Base-by-base conservation (phyloP, 805 yeast genomes). In the Metschnikowia kofuensis region DNA sequence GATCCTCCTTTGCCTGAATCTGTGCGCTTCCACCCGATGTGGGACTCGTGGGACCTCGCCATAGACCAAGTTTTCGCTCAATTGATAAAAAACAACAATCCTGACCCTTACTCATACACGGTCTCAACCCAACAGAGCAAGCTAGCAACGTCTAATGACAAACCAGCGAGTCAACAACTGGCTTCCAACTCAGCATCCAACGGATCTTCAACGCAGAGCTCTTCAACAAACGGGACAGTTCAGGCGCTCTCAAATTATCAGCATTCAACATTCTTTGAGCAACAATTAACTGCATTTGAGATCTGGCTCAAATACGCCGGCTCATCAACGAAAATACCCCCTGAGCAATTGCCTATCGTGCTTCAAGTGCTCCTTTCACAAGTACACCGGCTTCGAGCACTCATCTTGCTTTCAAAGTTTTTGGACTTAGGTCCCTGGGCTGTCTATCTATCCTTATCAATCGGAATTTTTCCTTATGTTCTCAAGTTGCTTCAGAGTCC, bases 11-110 rank as follows among this genome's bases (percentile, higher is more conserved):
- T 94, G 35, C 98, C 99, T 0, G 94, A 89, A 47, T 72, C 82
- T 12, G 80, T 84, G 6, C 82, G 87, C 41, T 79, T 80, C 52
- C 97, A 94, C 63, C 83, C 95, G 6, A 84, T 94, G 88, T 94
- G 99, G 99, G 94, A 89, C 50, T 85, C 97, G 0, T 94, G 99
- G 98, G 98, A 94, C 62, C 74, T 94, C 53, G 97, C 99, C 0
- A 85, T 94, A 37, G 98, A 94, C 64, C 97, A 94, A 62, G 95
- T 95, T 4, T 71, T 94, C 40, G 81, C 88, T 2, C 90, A 86
- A 59, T 66, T 86, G 38, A 75, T 86, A 45, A 78, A 78, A 44
- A 69, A 66, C 49, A 59, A 65, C 26, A 67, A 68, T 6, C 62
- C 65, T 2, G 54, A 59, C n/a, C 68, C 47, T 2, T 46, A 35